A percentile compares a stretch with the other conserved stretches of the same genome.
phyloP scores from a whole-genome alignment of 768 basidiomycete genomes.

The Lentinula sp. region DNA sequence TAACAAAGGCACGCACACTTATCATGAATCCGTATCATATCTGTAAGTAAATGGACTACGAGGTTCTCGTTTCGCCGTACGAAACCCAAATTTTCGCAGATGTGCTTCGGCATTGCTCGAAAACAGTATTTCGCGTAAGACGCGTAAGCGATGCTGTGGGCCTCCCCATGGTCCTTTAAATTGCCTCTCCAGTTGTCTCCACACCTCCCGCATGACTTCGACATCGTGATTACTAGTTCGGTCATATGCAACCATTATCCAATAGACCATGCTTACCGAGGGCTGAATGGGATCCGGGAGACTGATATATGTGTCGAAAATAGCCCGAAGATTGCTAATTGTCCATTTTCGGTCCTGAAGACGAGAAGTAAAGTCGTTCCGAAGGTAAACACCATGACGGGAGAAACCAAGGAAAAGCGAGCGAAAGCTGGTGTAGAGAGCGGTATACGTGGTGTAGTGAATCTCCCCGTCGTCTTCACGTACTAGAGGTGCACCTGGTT shows the following conservation, averaged over 20 bases:
- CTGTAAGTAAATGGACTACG: background rate
- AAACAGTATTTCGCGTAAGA: slow-evolving; percentile 31
- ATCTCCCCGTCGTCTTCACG: slow-evolving; percentile 20
- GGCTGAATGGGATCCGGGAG: slow-evolving; percentile 40
- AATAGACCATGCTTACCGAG: slow-evolving; percentile 47
- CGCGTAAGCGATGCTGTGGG: slow-evolving; percentile 34
- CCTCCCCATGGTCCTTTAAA: slow-evolving; percentile 44
- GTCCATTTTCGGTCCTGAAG: slow-evolving; percentile 42
- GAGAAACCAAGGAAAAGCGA: slow-evolving; percentile 73
- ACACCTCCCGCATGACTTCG: slow-evolving; percentile 46
- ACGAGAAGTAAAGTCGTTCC: slow-evolving; percentile 3
- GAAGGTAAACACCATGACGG: slow-evolving; percentile 40
- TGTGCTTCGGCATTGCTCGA: slow-evolving; percentile 2
- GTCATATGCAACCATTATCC: slow-evolving; percentile 62
- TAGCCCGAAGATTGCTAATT: slow-evolving; percentile 41
- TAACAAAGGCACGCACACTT: background rate
- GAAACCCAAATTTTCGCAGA: background rate
- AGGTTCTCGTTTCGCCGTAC: background rate
- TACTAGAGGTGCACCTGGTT: slow-evolving; percentile 24
- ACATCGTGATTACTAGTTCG: slow-evolving; percentile 50
- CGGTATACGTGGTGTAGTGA: slow-evolving; percentile 26
- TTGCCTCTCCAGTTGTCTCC: slow-evolving; percentile 47
- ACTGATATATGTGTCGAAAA: slow-evolving; percentile 61
- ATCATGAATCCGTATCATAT: background rate
- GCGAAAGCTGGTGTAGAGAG: slow-evolving; percentile 54